Base-by-base conservation (phyloP, 78 protist species). In the Dictyostelium intermedium region DNA sequence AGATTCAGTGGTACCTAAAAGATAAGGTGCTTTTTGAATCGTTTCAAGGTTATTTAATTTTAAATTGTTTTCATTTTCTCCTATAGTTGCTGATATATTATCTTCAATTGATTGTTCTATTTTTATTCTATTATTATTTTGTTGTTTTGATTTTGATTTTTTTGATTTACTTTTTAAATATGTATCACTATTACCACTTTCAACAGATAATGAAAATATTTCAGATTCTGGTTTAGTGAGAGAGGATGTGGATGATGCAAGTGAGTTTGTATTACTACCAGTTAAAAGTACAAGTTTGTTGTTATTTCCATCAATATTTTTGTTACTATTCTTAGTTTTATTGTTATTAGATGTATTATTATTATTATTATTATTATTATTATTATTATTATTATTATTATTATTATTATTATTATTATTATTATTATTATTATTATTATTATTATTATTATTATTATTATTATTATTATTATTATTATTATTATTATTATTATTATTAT, bases 131-230 rank as follows among this genome's bases (percentile, higher is more conserved):
- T 14, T 14, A 50, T 50, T 50, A 56, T 56, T 56, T 14, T 56
- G 16, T 20, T 56, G n/a, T 56, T 56, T 56, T 32, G 77, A 30
- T 18, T 69, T 69, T 27, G 79, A 35, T 72, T 72, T 77, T 23
- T 77, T n/a, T 23, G 60, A 16, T 16, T 76, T 35, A 77, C 56
- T n/a, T 34, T 34, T 72, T 32, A 34, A 72, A 34, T 14, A 72
- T 72, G 9, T 27, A 72, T 72, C 79, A 16, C 23, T 23, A 37
- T 34, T 32, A 16, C 37, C 81, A 20, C 37, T 35, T 8, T 43
- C 82, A 41, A 77, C 82, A 41, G 82, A 77, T 77, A 77, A 77
- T 32, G 82, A 77, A 41, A 77, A 77, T 39, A 77, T 77, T 77
- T 77, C 82, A 41, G 82, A n/a, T 41, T 77, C 63, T 77, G 30